Conservation (phyloP, 2,329 filamentous ascomycete genomes). For the Exophiala viscosa region DNA sequence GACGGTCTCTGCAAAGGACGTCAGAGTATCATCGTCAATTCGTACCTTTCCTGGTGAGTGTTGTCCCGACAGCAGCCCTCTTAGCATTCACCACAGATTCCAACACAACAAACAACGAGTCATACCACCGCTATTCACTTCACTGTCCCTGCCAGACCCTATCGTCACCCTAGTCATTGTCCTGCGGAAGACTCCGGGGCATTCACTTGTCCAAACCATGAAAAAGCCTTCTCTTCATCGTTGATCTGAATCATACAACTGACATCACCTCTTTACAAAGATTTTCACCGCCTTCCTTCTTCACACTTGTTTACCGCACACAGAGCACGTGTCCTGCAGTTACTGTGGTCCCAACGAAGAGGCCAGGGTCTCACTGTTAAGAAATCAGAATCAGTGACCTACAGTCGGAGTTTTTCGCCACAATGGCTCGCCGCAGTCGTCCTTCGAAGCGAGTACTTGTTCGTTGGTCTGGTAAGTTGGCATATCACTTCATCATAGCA, state of each 20-base stretch:
- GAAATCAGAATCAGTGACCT: conserved; percentile 2
- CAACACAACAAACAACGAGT: neutral
- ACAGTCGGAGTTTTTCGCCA: neutral
- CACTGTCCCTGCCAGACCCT: neutral
- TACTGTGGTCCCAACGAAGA: neutral
- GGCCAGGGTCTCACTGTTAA: neutral
- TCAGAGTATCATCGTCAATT: neutral
- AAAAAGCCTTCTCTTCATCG: neutral
- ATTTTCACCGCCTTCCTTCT: neutral
- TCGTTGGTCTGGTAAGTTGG: conserved; percentile 41
- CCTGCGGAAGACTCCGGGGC: neutral
- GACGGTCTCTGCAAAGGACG: neutral
- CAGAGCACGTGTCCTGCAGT: neutral
- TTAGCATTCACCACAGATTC: neutral
- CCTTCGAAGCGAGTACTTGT: conserved; percentile 37
- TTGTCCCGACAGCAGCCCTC: neutral
- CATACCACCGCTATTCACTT: neutral
- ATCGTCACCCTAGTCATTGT: neutral
- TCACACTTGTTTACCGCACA: conserved; percentile 4
- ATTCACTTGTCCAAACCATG: neutral
- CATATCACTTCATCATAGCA: neutral
- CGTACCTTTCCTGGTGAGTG: neutral
- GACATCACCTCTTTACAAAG: neutral
- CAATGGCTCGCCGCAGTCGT: conserved; percentile 20
- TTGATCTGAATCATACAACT: neutral